Evolutionary conservation across 257 asterid genomes (phyloP).

Genomic region (Nicotiana otophora): DNA sequence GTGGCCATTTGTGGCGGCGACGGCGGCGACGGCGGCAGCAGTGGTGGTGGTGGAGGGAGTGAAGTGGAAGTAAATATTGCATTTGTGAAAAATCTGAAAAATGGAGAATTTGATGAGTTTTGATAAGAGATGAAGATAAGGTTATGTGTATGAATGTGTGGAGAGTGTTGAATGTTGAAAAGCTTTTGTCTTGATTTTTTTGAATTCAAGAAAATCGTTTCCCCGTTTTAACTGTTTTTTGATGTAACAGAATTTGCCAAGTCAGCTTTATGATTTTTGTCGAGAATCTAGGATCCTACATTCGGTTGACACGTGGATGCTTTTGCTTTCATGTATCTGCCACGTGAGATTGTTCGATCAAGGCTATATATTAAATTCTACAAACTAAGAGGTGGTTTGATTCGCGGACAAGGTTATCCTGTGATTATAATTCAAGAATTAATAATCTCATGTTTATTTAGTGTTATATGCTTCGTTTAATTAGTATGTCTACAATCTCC

Average conservation of each 20-base stretch:
- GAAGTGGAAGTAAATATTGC: constrained; percentile 18
- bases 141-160: constrained; percentile 66
- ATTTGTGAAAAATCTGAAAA: constrained; percentile 21
- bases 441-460: no score
- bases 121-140: constrained; percentile 33
- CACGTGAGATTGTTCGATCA: background rate
- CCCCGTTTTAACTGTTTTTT: background rate
- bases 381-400: no score
- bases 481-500: no score
- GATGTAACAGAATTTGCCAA: constrained; percentile 22
- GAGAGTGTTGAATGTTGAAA: constrained; percentile 35
- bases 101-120: constrained; percentile 25
- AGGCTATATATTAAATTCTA: no score
- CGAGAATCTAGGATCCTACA: background rate
- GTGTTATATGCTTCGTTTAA: no score
- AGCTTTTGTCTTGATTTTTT: constrained; percentile 5
- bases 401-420: no score
- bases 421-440: no score
- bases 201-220: constrained; percentile 19
- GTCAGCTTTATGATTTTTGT: constrained; percentile 15
- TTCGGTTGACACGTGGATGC: constrained; percentile 18
- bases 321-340: background rate
- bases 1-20: constrained; percentile 63
- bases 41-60: constrained; percentile 14
- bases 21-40: constrained; percentile 10